phyloP scores from a whole-genome alignment of 768 basidiomycete genomes.

The Auriscalpium vulgare region DNA sequence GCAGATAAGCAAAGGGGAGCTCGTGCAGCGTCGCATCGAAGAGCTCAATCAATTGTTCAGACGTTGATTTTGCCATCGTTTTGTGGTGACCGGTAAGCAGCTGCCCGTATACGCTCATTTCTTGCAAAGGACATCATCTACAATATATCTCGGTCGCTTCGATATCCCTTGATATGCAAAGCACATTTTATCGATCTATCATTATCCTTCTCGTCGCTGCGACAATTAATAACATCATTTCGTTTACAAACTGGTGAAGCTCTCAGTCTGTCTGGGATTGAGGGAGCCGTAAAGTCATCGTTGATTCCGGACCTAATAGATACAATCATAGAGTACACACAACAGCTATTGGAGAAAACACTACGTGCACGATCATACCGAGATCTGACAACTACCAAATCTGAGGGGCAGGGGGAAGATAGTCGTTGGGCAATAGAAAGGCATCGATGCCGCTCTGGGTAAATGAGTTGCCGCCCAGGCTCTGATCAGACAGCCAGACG shows the following conservation, averaged over 20 bases:
- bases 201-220: no score
- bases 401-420: slow-evolving; percentile 60
- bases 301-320: background rate
- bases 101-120: no score
- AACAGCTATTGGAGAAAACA: background rate
- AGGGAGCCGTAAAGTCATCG: no score
- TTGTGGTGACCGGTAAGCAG: no score
- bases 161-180: no score
- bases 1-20: slow-evolving; percentile 80
- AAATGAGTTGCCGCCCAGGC: slow-evolving; percentile 66
- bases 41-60: slow-evolving; percentile 76
- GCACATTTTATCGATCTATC: no score
- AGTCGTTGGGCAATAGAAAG: slow-evolving; percentile 71
- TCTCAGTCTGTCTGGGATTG: no score
- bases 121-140: no score
- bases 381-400: slow-evolving; percentile 47
- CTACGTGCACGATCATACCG: background rate
- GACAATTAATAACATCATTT: no score
- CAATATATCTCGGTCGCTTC: no score
- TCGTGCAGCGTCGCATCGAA: slow-evolving; percentile 81
- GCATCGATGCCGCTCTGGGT: slow-evolving; percentile 81
- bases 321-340: slow-evolving; percentile 4
- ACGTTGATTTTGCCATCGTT: slow-evolving; percentile 12
- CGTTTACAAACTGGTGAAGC: no score
- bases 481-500: slow-evolving; percentile 83